Conservation (phyloP, 1,284 basidiomycete species). For the Papiliotrema laurentii region DNA sequence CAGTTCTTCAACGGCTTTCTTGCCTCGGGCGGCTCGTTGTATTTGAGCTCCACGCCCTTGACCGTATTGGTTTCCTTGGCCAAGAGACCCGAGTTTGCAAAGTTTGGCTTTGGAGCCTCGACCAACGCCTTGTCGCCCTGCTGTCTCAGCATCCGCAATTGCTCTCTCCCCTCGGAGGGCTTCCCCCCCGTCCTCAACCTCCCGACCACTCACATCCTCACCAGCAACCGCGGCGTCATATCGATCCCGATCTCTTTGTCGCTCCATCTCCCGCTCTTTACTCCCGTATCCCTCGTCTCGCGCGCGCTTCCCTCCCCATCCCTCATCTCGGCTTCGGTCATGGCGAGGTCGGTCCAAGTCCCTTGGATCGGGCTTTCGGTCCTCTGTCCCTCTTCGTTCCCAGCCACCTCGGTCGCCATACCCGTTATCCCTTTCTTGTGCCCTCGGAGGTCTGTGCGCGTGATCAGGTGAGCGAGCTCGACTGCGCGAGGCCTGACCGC, state of each 20-base stretch:
- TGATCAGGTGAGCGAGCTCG: constrained; percentile 7
- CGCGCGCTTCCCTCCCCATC: constrained; percentile 32
- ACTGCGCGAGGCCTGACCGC: constrained; percentile 8
- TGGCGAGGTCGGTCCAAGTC: constrained; percentile 6
- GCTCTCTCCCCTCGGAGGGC: background rate
- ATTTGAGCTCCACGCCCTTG: constrained; percentile 85
- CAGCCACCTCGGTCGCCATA: constrained; percentile 13
- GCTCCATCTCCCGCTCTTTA: constrained; percentile 38
- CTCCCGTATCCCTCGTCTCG: constrained; percentile 34
- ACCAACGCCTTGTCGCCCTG: constrained; percentile 13
- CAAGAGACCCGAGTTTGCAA: constrained; percentile 78
- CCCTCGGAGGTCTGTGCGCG: too few relatives aligned
- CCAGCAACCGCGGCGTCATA: constrained; percentile 31
- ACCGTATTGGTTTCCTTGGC: constrained; percentile 93
- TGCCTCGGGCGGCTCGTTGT: constrained; percentile 98
- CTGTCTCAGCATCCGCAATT: constrained; percentile 4
- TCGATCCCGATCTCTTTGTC: constrained; percentile 32
- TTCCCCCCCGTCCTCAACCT: too few relatives aligned
- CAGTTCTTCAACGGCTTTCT: constrained; percentile 83
- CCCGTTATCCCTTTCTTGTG: constrained; percentile 15
- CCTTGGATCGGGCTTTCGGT: background rate
- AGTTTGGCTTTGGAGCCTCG: constrained; percentile 66
- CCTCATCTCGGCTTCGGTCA: constrained; percentile 11
- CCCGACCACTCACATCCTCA: constrained; percentile 15
- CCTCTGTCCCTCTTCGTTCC: background rate